A percentile compares a stretch with the other conserved stretches of the same genome.
Conservation (phyloP, 1,284 basidiomycete species). For the Phylloboletellus chloephorus region DNA sequence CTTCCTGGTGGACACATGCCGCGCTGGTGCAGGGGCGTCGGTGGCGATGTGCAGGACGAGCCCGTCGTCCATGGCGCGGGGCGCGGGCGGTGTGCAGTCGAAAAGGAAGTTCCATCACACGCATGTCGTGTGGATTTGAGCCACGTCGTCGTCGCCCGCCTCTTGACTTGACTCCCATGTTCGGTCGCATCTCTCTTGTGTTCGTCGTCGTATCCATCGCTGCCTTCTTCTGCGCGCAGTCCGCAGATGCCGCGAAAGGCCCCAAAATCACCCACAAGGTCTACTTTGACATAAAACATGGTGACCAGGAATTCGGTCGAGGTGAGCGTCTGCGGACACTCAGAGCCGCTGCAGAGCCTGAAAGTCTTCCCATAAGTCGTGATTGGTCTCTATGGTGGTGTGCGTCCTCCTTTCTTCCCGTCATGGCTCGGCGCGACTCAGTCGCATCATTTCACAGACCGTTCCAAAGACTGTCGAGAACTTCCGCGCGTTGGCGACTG, state of each 20-base stretch:
- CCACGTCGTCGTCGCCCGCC: constrained; percentile 24
- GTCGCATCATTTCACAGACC: constrained; percentile 47
- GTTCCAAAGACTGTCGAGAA: constrained; percentile 98
- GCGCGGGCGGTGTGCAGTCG: no score
- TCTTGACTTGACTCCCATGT: constrained; percentile 36
- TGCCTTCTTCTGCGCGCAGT: constrained; percentile 63
- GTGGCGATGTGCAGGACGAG: constrained; percentile 65
- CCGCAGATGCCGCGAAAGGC: constrained; percentile 68
- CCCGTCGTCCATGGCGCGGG: constrained; percentile 73
- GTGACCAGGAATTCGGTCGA: constrained; percentile 76
- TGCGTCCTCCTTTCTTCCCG: constrained; percentile 23
- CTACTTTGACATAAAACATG: constrained; percentile 92
- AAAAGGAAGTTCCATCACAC: constrained; percentile 29
- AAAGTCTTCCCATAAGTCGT: constrained; percentile 45
- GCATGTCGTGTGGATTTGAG: constrained; percentile 2
- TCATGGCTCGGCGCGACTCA: constrained; percentile 8
- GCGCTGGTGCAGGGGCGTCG: constrained; percentile 29
- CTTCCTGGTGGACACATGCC: constrained; percentile 42
- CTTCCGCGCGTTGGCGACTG: constrained; percentile 81
- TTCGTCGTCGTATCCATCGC: constrained; percentile 60
- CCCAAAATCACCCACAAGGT: constrained; percentile 89
- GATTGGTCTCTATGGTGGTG: constrained; percentile 83
- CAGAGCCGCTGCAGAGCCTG: constrained; percentile 5
- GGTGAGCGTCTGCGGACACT: constrained; percentile 45
- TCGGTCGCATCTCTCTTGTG: constrained; percentile 55